A percentile compares a stretch with the other conserved stretches of the same genome.
These are phyloP conservation scores for Microstroma glucosiphilum DNA, from an alignment of 1,284 basidiomycete species.

Conservation along the genomic window DNA sequence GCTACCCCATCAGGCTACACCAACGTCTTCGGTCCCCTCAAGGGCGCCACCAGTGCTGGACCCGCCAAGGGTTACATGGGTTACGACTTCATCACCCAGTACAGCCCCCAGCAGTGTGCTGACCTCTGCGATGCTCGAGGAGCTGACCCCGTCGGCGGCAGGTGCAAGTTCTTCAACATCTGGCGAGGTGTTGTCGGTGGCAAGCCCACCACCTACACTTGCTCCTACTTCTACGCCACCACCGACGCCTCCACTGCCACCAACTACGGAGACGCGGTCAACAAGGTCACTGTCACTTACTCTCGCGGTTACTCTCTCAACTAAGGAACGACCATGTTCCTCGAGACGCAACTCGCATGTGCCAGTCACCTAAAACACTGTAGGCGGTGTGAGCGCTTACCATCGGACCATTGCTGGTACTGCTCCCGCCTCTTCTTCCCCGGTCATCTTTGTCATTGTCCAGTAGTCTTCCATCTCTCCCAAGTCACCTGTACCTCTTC, in stretches of 20 bases:
- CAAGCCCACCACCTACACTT: conserved; percentile 4
- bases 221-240: background rate
- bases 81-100: conserved; percentile 3
- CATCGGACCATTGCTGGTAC: too few relatives aligned
- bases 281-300: conserved; percentile 3
- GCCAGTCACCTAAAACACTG: too few relatives aligned
- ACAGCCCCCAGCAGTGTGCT: background rate
- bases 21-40: background rate
- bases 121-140: background rate
- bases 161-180: background rate
- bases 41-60: background rate
- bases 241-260: conserved; percentile 3
- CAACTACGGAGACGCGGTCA: background rate
- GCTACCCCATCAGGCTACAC: background rate
- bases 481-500: too few relatives aligned
- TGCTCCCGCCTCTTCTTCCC: too few relatives aligned
- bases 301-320: background rate
- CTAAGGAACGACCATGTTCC: too few relatives aligned
- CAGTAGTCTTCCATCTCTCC: too few relatives aligned
- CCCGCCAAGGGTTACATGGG: background rate
- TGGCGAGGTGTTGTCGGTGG: conserved; percentile 1
- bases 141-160: too few relatives aligned
- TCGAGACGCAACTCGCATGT: too few relatives aligned
- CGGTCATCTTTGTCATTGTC: too few relatives aligned
- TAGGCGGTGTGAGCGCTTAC: too few relatives aligned